These are phyloP conservation scores for Colletotrichum sp. DNA, from an alignment of 2,329 filamentous ascomycete species.

Conservation along the genomic window DNA sequence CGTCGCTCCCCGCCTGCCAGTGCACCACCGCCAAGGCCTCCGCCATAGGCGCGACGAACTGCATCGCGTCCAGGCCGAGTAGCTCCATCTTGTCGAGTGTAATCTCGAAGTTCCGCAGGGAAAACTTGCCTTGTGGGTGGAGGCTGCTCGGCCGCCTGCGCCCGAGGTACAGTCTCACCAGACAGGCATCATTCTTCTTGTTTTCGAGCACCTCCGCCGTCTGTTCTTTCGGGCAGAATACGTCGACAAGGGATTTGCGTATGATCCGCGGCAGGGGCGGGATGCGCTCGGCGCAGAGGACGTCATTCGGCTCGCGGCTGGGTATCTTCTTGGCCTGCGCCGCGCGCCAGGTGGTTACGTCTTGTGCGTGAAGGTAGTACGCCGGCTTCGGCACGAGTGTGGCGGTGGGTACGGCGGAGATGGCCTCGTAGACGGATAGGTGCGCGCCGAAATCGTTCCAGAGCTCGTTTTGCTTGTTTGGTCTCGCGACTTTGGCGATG, in stretches of 20 bases:
- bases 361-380: neutral
- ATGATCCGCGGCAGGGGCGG: neutral
- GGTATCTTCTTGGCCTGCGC: neutral
- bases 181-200: neutral
- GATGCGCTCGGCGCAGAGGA: neutral
- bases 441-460: neutral
- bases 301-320: neutral
- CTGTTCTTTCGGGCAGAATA: neutral
- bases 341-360: neutral
- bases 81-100: neutral
- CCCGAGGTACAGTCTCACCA: neutral
- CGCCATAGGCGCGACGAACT: neutral
- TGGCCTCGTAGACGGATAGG: neutral
- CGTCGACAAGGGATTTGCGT: neutral
- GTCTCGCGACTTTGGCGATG: neutral
- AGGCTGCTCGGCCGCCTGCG: neutral
- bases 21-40: neutral
- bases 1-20: neutral
- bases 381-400: neutral
- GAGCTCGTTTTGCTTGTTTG: neutral
- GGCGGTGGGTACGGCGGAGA: neutral
- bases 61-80: neutral
- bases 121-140: fast-evolving
- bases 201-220: neutral
- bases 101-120: neutral